A percentile compares a stretch with the other conserved stretches of the same genome.
Evolutionary conservation across 371 early-diverging fungal genomes (phyloP).

Genomic region (Spraguea lophii): DNA sequence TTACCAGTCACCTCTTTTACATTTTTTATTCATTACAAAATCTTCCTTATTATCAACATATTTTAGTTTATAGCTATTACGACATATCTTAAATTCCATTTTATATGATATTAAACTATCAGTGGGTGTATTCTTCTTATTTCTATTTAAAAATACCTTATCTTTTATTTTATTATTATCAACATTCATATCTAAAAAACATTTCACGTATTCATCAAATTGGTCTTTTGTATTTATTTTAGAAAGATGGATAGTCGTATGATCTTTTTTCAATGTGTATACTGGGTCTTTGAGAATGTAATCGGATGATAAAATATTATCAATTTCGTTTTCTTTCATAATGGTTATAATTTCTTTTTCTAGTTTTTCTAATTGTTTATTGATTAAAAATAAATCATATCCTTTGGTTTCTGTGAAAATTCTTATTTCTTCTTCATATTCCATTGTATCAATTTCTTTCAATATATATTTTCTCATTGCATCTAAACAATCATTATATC

Average conservation of each 20-base stretch:
- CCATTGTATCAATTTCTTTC: constrained; percentile 56
- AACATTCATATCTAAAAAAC: background rate
- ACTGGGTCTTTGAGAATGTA: background rate
- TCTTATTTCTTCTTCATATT: constrained; percentile 71
- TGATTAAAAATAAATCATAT: constrained; percentile 37
- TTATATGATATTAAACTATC: background rate
- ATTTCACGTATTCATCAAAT: background rate
- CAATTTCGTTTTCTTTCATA: constrained; percentile 3
- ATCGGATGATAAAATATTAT: background rate
- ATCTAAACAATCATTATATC: constrained; percentile 48
- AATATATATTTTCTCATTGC: constrained; percentile 55
- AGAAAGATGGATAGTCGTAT: background rate
- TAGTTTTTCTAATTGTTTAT: constrained; percentile 35
- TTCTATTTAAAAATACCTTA: background rate
- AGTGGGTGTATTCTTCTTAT: background rate
- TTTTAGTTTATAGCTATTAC: background rate
- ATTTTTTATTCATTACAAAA: background rate
- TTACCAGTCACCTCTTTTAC: no score
- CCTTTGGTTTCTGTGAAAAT: constrained; percentile 47
- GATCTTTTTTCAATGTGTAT: background rate
- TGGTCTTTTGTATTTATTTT: background rate
- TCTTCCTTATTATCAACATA: background rate
- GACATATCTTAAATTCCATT: background rate
- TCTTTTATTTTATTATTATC: background rate
- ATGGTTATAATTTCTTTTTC: constrained; percentile 20